Base-by-base conservation (phyloP, 2,329 filamentous ascomycete genomes). In the Calonectria pteridis region DNA sequence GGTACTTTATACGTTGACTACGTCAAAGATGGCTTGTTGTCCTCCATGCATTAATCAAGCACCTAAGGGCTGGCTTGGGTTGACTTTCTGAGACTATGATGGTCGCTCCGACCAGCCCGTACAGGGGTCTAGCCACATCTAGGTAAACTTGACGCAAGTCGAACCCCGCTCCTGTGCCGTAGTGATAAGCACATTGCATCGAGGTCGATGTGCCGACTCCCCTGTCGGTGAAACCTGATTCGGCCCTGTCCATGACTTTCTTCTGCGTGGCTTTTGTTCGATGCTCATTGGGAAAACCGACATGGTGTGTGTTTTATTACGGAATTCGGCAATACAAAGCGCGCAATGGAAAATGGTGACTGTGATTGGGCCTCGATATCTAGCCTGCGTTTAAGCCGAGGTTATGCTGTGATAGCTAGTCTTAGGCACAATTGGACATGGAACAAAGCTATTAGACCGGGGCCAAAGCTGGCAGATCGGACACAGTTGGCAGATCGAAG, bases 91-190 rank as follows among this genome's bases (percentile, higher is more conserved):
- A 43, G 35, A 43, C 59, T 23, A 10, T 6, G 23, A 55, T 37
- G 35, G 58, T n/a, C 28, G 28, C 63, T 53, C 53, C 43, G 55
- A 55, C 35, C 46, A 28, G 55, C 26, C 28, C 18, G 9, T 23
- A 14, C 9, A 11, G 29, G 29, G 40, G 26, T 49, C 70, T 72
- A 73, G 51, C 71, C 71, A 28, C 9, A 73, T 73, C 20, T 33
- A 69, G 71, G 33, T 66, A 73, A 73, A 62, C 66, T 73, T 73
- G 35, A 66, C 69, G 71, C n/a, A 35, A 18, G 9, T 26, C 26
- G 33, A 23, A 43, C 28, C 58, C 66, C 71, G 49, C 66, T 37
- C 31, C 29, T 18, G 29, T 10, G 29, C 37, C 6, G 58, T 43
- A n/a, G 26, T 69, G 71, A 73, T 69, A 73, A 73, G 64, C 11